Conservation (phyloP, 2,329 filamentous ascomycete genomes). For the Blastomyces percursus region DNA sequence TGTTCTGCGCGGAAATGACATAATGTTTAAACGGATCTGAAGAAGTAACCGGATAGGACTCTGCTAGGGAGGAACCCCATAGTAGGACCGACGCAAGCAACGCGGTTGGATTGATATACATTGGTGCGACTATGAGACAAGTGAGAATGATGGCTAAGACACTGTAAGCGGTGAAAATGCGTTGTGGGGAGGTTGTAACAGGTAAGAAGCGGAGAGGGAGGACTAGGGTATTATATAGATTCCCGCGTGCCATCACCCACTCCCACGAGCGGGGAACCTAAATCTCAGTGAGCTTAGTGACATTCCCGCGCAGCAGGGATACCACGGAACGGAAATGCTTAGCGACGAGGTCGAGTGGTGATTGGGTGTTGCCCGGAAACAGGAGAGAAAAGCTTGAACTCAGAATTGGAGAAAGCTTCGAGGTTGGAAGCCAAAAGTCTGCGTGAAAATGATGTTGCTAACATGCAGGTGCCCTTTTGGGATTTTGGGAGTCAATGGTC, state of each 20-base stretch:
- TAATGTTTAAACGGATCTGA: constrained; percentile 33
- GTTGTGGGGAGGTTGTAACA: constrained; percentile 1
- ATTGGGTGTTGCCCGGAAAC: not conserved
- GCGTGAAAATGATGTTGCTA: not conserved
- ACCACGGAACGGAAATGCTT: constrained; percentile 1
- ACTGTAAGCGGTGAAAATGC: not conserved
- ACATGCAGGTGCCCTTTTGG: not conserved
- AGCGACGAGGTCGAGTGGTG: not conserved
- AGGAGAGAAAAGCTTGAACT: not conserved
- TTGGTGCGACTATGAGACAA: not conserved
- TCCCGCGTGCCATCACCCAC: not conserved
- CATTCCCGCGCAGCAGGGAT: not conserved
- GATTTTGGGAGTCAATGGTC: not conserved
- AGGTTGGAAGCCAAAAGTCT: not conserved
- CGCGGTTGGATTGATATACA: not conserved
- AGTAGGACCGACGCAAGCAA: constrained; percentile 2
- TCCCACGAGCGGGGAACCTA: not conserved
- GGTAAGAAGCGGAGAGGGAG: too few relatives aligned
- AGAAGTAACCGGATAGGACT: constrained; percentile 1
- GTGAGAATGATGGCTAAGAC: constrained; percentile 6
- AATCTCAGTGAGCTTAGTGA: not conserved
- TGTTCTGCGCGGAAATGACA: constrained; percentile 37
- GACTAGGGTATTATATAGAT: not conserved
- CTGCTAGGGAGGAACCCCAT: not conserved
- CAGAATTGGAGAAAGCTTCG: not conserved